phyloP scores from a whole-genome alignment of 169 alveolate species.

The Eimeria maxima region DNA sequence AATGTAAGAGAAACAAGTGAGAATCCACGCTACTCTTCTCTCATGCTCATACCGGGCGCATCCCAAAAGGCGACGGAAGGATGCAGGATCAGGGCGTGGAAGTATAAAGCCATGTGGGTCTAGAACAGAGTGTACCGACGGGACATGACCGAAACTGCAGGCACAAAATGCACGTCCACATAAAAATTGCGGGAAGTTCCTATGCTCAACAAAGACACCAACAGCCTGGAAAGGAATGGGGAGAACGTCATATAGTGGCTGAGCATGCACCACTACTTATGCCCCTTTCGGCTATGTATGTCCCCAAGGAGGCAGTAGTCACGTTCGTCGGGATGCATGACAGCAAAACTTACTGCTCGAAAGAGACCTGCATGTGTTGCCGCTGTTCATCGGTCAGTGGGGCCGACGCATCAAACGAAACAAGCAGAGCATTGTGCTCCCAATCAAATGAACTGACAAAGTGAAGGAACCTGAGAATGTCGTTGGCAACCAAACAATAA shows the following conservation, averaged over 20 bases:
- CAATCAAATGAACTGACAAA: conserved; percentile 73
- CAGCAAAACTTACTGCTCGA: conserved; percentile 65
- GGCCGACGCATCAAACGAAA: conserved; percentile 59
- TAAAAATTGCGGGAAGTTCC: background rate
- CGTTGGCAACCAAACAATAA: background rate
- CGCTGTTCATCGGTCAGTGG: conserved; percentile 74
- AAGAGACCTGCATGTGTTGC: conserved; percentile 54
- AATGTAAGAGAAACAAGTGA: background rate
- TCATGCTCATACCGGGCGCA: conserved; percentile 76
- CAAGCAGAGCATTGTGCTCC: conserved; percentile 65
- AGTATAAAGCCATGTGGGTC: conserved; percentile 83
- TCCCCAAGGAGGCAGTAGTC: background rate
- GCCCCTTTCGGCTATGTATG: background rate
- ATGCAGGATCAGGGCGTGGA: conserved; percentile 75
- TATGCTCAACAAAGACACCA: background rate
- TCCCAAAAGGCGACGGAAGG: conserved; percentile 72
- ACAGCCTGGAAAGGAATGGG: background rate
- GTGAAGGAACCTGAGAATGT: conserved; percentile 75
- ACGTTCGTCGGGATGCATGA: background rate
- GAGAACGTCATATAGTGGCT: background rate
- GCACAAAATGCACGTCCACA: background rate
- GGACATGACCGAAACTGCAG: conserved; percentile 71
- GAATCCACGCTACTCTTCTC: background rate
- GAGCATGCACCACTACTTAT: background rate
- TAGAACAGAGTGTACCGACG: conserved; percentile 74